phyloP scores from a whole-genome alignment of 75 land plant genomes.

The Picea sitchensis region DNA sequence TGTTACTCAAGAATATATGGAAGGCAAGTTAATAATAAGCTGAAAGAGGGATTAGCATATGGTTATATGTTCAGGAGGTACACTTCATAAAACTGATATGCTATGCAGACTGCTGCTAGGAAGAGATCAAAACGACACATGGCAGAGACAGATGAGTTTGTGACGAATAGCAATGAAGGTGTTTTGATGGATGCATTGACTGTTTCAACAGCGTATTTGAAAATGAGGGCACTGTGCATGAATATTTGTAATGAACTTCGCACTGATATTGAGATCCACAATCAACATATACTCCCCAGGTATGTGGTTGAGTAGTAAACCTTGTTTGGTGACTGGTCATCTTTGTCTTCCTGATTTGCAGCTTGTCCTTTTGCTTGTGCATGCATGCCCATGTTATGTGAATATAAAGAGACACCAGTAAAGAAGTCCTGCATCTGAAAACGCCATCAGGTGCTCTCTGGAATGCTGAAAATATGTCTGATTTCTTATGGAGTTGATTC shows the following conservation, averaged over 20 bases:
- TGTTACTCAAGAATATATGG: not conserved
- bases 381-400: not conserved
- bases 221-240: conserved; percentile 71
- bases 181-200: conserved; percentile 57
- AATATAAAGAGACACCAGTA: too few species aligned
- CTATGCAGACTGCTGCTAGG: conserved; percentile 69
- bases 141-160: conserved; percentile 77
- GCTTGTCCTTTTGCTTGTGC: not conserved
- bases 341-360: not conserved
- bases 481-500: too few species aligned
- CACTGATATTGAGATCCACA: conserved; percentile 88
- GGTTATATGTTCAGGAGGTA: not conserved
- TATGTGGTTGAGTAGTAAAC: conserved; percentile 10
- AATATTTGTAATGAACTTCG: conserved; percentile 74
- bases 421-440: too few species aligned
- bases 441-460: too few species aligned
- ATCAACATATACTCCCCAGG: conserved; percentile 90
- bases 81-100: not conserved
- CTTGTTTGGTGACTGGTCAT: not conserved
- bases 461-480: too few species aligned
- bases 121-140: conserved; percentile 76
- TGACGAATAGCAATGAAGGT: conserved; percentile 46
- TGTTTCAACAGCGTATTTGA: conserved; percentile 69
- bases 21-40: not conserved
- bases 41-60: not conserved